A percentile compares a stretch with the other conserved stretches of the same genome.
These are phyloP conservation scores for Colletotrichum sp. DNA, from an alignment of 2,329 filamentous ascomycete species.

Conservation along the genomic window DNA sequence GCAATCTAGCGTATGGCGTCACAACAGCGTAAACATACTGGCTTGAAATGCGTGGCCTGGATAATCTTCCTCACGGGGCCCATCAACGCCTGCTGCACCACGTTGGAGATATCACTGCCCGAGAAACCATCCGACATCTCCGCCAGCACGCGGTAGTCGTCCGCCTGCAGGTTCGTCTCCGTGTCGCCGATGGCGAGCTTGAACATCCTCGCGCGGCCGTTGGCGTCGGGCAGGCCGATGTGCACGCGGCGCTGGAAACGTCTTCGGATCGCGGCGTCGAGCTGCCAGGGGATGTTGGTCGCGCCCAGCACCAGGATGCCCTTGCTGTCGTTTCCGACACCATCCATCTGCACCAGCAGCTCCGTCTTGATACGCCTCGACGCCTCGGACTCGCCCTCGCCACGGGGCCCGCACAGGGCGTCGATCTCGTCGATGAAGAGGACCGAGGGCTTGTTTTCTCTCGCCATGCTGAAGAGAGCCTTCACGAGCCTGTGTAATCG, in stretches of 20 bases:
- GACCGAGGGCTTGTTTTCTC: slow-evolving; percentile 97
- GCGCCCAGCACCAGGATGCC: slow-evolving; percentile 94
- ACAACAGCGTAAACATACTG: slow-evolving; percentile 57
- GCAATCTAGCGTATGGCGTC: neutral
- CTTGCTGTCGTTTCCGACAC: slow-evolving; percentile 93
- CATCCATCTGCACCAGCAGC: slow-evolving; percentile 98
- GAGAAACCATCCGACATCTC: slow-evolving; percentile 92
- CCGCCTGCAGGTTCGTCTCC: slow-evolving; percentile 78
- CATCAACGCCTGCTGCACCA: slow-evolving; percentile 96
- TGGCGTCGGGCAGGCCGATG: slow-evolving; percentile 87
- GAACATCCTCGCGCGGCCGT: slow-evolving; percentile 92
- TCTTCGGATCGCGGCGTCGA: slow-evolving; percentile 93
- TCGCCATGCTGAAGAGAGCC: slow-evolving; percentile 94
- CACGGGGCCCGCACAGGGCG: slow-evolving; percentile 89
- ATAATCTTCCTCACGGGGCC: slow-evolving; percentile 96
- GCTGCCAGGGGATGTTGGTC: slow-evolving; percentile 98
- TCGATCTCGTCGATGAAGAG: slow-evolving; percentile 99
- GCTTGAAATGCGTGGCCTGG: slow-evolving; percentile 97
- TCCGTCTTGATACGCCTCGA: slow-evolving; percentile 98
- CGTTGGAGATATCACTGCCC: slow-evolving; percentile 93
- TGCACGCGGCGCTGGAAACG: slow-evolving; percentile 97
- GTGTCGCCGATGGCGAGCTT: slow-evolving; percentile 93
- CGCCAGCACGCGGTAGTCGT: slow-evolving; percentile 82
- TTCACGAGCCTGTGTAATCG: slow-evolving; percentile 80
- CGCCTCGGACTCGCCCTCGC: slow-evolving; percentile 96